Base-by-base conservation (phyloP, 179 eudicot species). In the Monotropa hypopitys region DNA sequence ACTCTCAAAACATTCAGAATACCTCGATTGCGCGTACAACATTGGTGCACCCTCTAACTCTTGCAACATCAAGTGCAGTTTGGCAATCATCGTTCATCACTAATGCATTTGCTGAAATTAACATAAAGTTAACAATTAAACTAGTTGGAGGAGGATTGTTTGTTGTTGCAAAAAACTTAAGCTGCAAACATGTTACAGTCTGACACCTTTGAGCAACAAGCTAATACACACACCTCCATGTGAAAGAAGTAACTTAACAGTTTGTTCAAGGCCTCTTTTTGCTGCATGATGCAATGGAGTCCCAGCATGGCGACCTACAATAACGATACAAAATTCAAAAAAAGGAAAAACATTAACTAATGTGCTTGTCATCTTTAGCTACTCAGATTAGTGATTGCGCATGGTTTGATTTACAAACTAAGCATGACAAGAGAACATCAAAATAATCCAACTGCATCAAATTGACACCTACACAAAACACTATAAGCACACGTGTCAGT, bases 201-300 rank as follows among this genome's bases (percentile, higher is more conserved):
- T 33, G 49, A 8, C n/a, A 23, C 21, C 65, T 70, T 18, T 20
- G 23, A 47, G 43, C 38, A 70, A 75, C 30, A 53, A 21, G 23
- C 26, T 28, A 77, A 7, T 10, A 7, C 11, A 70, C 77, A 54
- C 79, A 94, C 98, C 98, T 84, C 97, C 94, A 83, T 89, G 86
- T 32, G 90, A 76, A 82, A 94, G 89, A 81, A 94, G 98, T 81
- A 94, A 80, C 81, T 83, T 85, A 4, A 94, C 92, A 66, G 89
- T 88, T 63, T 77, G 85, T 40, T 90, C 96, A 75, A 90, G 90
- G 72, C 98, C 98, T 81, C 92, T 88, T 85, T 89, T 90, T 57
- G 94, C 94, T 69, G 97, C 98, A 87, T 94, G 97, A 87, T 94
- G 98, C 62, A 94, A 83, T 68, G 97, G 90, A 54, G 98, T 90